Conservation (phyloP, 139 green algal genomes). For the Chlorella sp. region DNA sequence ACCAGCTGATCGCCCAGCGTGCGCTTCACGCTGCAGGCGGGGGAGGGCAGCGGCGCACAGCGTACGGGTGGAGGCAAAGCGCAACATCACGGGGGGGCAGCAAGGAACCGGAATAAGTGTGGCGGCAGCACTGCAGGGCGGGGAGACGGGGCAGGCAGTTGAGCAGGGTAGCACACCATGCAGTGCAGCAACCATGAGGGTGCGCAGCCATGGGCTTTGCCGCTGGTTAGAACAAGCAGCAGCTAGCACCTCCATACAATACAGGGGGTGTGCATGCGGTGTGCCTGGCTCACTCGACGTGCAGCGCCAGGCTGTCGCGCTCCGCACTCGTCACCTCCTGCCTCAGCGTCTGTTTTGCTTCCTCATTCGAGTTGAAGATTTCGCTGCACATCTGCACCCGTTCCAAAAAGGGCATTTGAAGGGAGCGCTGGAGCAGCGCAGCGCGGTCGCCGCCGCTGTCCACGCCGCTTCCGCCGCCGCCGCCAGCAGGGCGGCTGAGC, state of each 20-base stretch:
- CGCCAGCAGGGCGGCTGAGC: not conserved
- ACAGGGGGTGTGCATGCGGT: not conserved
- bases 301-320: constrained; percentile 18
- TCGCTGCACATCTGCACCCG: not conserved
- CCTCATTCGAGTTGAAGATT: not conserved
- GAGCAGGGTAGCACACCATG: not conserved
- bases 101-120: not conserved
- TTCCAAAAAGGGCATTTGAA: not conserved
- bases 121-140: not conserved
- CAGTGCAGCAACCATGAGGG: not conserved
- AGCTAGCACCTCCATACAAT: no score
- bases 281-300: not conserved
- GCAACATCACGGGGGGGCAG: no score
- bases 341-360: not conserved
- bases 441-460: not conserved
- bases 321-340: not conserved
- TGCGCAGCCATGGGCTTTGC: not conserved
- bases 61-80: no score
- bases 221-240: no score
- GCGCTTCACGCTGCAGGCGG: not conserved
- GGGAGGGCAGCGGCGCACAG: not conserved
- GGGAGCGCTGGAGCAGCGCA: no score
- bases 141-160: not conserved
- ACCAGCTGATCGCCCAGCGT: not conserved
- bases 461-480: not conserved